Conservation (phyloP, 208 protist species). For the Tritrichomonas musculus region DNA sequence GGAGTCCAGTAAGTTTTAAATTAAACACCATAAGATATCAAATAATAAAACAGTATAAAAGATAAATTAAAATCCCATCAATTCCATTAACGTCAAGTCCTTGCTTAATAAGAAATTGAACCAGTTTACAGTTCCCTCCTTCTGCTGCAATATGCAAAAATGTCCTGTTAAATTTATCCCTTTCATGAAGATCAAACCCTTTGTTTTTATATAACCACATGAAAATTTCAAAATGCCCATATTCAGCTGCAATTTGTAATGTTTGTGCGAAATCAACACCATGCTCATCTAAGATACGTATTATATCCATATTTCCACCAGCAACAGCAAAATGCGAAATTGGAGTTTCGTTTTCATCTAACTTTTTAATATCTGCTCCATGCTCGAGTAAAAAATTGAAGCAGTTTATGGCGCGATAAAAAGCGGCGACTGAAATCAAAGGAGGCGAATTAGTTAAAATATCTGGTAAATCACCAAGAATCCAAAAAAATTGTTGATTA, state of each 20-base stretch:
- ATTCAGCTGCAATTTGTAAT: neutral
- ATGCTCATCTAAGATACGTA: neutral
- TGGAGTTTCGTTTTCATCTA: neutral
- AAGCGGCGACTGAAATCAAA: neutral
- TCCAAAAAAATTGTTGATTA: conserved; percentile 7
- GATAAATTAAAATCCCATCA: neutral
- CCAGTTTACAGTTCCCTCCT: neutral
- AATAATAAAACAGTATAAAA: neutral
- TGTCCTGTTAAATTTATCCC: neutral
- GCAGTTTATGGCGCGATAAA: neutral
- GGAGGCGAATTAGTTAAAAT: neutral
- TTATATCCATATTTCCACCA: neutral
- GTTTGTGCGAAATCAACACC: neutral
- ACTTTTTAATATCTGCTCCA: neutral
- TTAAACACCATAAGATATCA: neutral
- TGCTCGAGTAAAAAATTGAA: neutral
- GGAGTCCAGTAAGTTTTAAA: neutral
- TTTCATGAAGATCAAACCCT: neutral
- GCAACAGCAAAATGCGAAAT: neutral
- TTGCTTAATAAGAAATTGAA: neutral
- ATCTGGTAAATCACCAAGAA: neutral
- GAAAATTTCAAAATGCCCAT: neutral
- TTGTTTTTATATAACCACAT: neutral
- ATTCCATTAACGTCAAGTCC: neutral
- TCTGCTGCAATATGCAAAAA: neutral